Conservation (phyloP, 2,329 filamentous ascomycete species). For the Aspergillus sp. region DNA sequence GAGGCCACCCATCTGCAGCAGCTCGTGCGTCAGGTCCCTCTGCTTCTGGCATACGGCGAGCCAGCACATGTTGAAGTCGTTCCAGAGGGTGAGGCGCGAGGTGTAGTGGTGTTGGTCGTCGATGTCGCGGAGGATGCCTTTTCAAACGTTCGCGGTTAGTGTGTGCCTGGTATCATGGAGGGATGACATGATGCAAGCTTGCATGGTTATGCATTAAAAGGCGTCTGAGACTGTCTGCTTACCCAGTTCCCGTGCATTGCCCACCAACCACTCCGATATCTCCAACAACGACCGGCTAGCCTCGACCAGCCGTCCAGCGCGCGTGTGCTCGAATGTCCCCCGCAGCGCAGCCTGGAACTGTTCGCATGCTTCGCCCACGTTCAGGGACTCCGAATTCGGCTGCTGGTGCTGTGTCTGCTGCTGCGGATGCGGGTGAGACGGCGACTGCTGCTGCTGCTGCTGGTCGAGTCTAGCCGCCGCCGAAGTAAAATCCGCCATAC, state of each 20-base stretch:
- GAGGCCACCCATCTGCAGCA: constrained; percentile 51
- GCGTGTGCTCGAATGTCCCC: constrained; percentile 63
- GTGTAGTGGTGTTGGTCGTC: constrained; percentile 64
- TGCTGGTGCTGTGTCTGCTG: constrained; percentile 6
- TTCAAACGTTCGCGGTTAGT: constrained; percentile 2
- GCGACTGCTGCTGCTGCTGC: constrained; percentile 24
- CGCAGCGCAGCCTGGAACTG: constrained; percentile 48
- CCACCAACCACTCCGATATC: constrained; percentile 58
- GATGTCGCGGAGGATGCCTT: constrained; percentile 78
- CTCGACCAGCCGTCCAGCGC: constrained; percentile 51
- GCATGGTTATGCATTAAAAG: constrained; percentile 2
- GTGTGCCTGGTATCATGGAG: no score
- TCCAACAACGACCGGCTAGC: constrained; percentile 51
- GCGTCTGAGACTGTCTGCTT: constrained; percentile 34
- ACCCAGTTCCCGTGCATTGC: constrained; percentile 59
- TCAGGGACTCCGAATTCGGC: constrained; percentile 35
- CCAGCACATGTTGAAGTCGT: constrained; percentile 92
- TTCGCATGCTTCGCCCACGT: constrained; percentile 59
- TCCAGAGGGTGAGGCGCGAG: constrained; percentile 78
- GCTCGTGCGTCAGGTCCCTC: constrained; percentile 58
- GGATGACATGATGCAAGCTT: not conserved
- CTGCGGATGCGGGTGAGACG: constrained; percentile 19
- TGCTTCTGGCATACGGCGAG: constrained; percentile 73
- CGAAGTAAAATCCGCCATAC: constrained; percentile 42
- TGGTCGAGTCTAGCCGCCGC: constrained; percentile 30